Percentiles rank a stretch among this genome's conserved stretches.
Evolutionary conservation across 257 asterid species (phyloP).

Genomic region (Jacaranda mimosifolia): DNA sequence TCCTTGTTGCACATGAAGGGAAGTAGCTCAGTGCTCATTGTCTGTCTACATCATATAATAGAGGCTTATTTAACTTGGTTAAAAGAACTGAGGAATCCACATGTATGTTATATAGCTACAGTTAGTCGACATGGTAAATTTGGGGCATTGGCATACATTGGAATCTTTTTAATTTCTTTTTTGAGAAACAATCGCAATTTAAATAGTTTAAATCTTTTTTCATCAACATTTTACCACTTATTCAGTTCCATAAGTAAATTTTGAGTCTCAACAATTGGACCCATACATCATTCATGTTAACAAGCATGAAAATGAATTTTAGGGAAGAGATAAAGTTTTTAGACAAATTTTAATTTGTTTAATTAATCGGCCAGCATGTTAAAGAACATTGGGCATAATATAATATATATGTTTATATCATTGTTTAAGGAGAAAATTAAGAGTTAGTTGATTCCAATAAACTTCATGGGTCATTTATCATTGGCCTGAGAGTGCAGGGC

Average conservation of each 20-base stretch:
- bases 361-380: background rate
- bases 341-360: too few species aligned
- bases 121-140: background rate
- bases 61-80: background rate
- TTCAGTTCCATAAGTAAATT: background rate
- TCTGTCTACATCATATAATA: background rate
- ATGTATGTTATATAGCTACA: background rate
- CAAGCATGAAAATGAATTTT: too few species aligned
- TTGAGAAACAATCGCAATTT: background rate
- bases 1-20: background rate
- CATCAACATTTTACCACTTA: background rate
- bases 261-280: too few species aligned
- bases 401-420: background rate
- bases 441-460: background rate
- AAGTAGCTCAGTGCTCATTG: background rate
- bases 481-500: conserved; percentile 4
- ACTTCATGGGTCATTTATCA: background rate
- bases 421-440: background rate
- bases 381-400: background rate
- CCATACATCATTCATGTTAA: too few species aligned
- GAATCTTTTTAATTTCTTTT: background rate
- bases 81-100: background rate
- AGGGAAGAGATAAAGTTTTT: too few species aligned
- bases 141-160: background rate
- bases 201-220: background rate